Conservation (phyloP, 208 protist genomes). For the Trypanosoma theileri region DNA sequence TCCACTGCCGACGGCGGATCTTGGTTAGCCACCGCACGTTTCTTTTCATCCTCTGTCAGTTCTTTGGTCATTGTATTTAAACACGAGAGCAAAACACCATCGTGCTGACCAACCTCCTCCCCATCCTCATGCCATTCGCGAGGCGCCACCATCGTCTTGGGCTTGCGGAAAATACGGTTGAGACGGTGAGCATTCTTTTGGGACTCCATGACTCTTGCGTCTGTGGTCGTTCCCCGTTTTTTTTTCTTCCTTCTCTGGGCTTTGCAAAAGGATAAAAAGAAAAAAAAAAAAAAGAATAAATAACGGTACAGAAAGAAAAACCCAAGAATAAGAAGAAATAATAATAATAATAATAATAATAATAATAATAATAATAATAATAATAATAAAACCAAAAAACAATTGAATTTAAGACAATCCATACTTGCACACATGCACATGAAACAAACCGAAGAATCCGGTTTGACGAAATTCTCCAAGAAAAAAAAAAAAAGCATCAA, state of each 20-base stretch:
- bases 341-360: no score
- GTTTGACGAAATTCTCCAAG: no score
- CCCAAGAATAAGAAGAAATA: not conserved
- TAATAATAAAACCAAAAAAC: no score
- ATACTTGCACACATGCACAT: no score
- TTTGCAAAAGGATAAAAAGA: not conserved
- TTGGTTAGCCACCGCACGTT: conserved; percentile 47
- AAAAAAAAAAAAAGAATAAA: no score
- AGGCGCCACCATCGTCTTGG: conserved; percentile 51
- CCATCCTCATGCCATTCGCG: conserved; percentile 51
- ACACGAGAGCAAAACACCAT: conserved; percentile 43
- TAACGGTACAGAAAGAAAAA: not conserved
- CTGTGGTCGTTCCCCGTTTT: conserved; percentile 6
- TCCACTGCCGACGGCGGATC: conserved; percentile 61
- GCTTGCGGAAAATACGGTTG: conserved; percentile 84
- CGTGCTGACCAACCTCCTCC: not conserved
- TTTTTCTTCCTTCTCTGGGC: conserved; percentile 5
- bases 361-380: no score
- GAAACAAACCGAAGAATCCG: no score
- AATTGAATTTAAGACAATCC: no score
- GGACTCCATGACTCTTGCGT: conserved; percentile 8
- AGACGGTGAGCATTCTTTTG: conserved; percentile 81
- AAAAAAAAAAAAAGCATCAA: no score
- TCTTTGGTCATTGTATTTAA: conserved; percentile 41
- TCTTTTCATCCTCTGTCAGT: conserved; percentile 60